A percentile compares a stretch with the other conserved stretches of the same genome.
Evolutionary conservation across 768 basidiomycete species (phyloP).

Genomic region (Naganishia vaughanmartiniae): DNA sequence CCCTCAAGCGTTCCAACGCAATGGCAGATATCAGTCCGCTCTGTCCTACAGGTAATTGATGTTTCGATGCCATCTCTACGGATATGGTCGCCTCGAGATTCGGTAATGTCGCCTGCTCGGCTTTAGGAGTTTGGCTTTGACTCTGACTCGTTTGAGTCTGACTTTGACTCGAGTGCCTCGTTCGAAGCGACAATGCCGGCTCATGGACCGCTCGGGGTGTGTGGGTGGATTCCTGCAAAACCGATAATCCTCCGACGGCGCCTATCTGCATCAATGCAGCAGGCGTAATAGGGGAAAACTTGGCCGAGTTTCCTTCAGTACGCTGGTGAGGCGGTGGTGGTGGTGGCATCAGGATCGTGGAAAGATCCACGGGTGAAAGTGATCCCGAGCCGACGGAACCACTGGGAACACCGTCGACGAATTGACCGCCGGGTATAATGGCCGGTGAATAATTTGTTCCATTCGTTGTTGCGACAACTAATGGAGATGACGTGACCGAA

Average conservation of each 20-base stretch:
- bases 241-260: conserved; percentile 49
- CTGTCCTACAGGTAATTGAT: not conserved
- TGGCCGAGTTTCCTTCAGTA: conserved; percentile 19
- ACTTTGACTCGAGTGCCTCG: not conserved
- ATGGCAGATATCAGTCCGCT: conserved; percentile 4
- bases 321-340: conserved; percentile 60
- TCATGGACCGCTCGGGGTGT: conserved; percentile 5
- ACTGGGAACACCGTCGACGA: conserved; percentile 28
- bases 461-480: conserved; percentile 26
- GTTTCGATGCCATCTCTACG: not conserved
- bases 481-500: conserved; percentile 37
- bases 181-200: not conserved
- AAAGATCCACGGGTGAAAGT: conserved; percentile 77
- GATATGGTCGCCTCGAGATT: not conserved
- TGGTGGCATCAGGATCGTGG: conserved; percentile 71
- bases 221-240: not conserved
- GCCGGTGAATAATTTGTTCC: conserved; percentile 54
- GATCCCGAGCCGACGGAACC: conserved; percentile 39
- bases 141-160: not conserved
- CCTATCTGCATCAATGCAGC: conserved; percentile 89
- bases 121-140: conserved; percentile 9
- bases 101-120: conserved; percentile 7
- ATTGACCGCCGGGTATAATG: conserved; percentile 47
- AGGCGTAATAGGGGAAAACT: conserved; percentile 75
- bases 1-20: conserved; percentile 16